phyloP scores from a whole-genome alignment of 306 rosid genomes.

The Urtica urens region DNA sequence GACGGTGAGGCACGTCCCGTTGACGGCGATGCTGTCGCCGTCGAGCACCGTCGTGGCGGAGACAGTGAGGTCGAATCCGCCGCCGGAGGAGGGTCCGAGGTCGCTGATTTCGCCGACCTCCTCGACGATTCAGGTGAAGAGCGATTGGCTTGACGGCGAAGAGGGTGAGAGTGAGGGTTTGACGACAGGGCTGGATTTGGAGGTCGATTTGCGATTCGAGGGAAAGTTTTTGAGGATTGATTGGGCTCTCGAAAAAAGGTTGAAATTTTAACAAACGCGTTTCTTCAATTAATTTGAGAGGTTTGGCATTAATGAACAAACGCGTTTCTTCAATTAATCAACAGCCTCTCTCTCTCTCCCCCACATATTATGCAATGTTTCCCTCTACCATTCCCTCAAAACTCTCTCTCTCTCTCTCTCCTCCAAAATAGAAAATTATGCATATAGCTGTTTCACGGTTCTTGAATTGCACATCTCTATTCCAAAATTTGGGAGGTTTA shows the following conservation, averaged over 20 bases:
- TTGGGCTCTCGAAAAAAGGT: constrained; percentile 7
- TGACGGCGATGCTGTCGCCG: constrained; percentile 86
- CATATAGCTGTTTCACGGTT: too few species aligned
- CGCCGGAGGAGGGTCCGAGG: constrained; percentile 31
- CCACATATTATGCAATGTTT: too few species aligned
- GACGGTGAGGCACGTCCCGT: constrained; percentile 83
- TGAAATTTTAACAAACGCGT: constrained; percentile 10
- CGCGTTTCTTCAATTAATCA: too few species aligned
- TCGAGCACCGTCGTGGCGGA: constrained; percentile 57
- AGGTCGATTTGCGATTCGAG: constrained; percentile 18
- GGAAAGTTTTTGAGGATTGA: constrained; percentile 1
- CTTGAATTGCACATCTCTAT: too few species aligned
- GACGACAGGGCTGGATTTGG: constrained; percentile 23
- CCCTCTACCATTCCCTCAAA: too few species aligned
- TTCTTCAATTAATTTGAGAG: too few species aligned
- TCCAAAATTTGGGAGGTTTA: constrained; percentile 22
- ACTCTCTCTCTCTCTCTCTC: too few species aligned
- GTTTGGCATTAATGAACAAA: too few species aligned
- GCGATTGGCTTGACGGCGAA: constrained; percentile 23
- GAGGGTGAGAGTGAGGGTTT: constrained; percentile 14
- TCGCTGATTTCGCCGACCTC: constrained; percentile 64
- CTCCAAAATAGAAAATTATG: too few species aligned
- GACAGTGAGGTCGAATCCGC: constrained; percentile 43
- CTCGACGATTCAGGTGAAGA: constrained; percentile 88
- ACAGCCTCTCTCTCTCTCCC: too few species aligned